Evolutionary conservation across 495 filamentous ascomycete species (phyloP).

Genomic region (Neurospora hispaniola): DNA sequence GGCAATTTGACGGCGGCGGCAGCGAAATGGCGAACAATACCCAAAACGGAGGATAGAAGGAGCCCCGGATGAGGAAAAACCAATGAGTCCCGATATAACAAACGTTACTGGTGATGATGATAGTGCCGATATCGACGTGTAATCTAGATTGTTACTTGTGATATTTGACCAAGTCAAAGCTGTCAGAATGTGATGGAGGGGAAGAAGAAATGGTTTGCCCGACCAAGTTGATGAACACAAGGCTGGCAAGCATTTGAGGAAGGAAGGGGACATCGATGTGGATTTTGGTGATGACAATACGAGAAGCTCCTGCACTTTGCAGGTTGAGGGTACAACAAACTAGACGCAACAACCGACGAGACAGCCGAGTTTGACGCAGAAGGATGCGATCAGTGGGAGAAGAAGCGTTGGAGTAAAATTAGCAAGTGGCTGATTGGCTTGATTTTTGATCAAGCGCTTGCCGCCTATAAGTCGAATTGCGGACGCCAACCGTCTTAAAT

Average conservation of each 20-base stretch:
- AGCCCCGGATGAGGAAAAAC: not conserved
- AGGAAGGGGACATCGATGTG: not conserved
- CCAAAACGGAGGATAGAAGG: not conserved
- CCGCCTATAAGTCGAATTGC: not conserved
- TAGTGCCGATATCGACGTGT: not conserved
- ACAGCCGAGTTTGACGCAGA: not conserved
- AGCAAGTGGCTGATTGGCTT: not conserved
- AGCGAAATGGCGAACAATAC: not conserved
- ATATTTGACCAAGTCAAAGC: not conserved
- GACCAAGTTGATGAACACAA: not conserved
- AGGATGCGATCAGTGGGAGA: not conserved
- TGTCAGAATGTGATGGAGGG: not conserved
- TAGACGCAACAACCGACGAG: not conserved
- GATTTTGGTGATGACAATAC: not conserved
- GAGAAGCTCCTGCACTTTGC: not conserved
- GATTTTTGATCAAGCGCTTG: not conserved
- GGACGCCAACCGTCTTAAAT: constrained; percentile 41
- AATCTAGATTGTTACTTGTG: not conserved
- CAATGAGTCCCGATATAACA: not conserved
- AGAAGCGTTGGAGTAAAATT: not conserved
- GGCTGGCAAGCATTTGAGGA: not conserved
- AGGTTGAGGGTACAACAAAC: not conserved
- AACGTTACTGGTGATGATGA: not conserved
- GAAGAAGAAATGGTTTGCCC: not conserved
- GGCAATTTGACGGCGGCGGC: not conserved